Evolutionary conservation across 441 rosid genomes (phyloP), one percentile per base, ranked within the genome.

Genomic region (Corymbia citriodora): DNA sequence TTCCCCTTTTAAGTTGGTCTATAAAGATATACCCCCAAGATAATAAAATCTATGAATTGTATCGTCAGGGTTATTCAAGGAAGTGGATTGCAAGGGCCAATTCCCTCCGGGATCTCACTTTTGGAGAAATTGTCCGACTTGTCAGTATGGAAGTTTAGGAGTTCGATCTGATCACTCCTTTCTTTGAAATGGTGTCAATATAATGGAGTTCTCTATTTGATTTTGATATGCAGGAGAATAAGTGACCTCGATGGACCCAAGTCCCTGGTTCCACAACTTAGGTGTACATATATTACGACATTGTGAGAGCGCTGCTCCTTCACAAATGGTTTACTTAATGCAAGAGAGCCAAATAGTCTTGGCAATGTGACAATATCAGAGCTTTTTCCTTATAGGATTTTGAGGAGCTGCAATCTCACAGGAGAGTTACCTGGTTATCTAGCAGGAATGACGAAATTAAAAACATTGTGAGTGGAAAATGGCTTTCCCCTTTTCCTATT

Each of bases 71-170:
- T 10, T 9, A 88, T 88, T 63, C 82, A 88, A 5, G 89, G 79
- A 40, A 61, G 82, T 88, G 82, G 89, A 45, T 63, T 88, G 53
- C 81, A 88, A 61, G 89, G 89, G 74, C 82, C 89, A 61, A 88
- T 88, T 2, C 89, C 89, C 52, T 63, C 89, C 2, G 40, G 70
- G 15, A 88, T 88, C 13, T 0, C n/a, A 88, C 31, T 33, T 63
- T 72, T 88, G 74, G 6, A 48, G 18, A 88, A 63, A 6, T 88
- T 88, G 19, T 53, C 31, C 10, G 12, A 88, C 81, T 88, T 88
- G 89, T 88, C 50, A 45, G 82, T 88, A 0, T 50, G 83, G 16
- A 63, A 29, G 3, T 29, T 59, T 63, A 50, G 52, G 33, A 57
- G 1, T 88, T 25, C n/a, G 9, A 63, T 29, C 33, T 6, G 70